Conservation (phyloP, 805 yeast genomes). For the Ogataea angusta region DNA sequence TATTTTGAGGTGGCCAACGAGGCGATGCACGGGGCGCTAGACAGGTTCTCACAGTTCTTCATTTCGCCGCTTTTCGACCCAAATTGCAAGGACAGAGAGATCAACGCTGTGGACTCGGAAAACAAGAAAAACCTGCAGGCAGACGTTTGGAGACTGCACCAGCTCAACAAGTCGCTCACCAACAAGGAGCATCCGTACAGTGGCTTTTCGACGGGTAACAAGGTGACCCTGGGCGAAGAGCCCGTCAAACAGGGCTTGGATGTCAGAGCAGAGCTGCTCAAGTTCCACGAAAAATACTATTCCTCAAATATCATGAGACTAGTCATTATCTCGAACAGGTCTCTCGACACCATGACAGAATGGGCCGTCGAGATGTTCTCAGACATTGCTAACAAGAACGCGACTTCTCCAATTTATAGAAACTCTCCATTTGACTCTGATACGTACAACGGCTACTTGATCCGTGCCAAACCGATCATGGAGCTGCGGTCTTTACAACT, state of each 20-base stretch:
- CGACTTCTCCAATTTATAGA: conserved; percentile 43
- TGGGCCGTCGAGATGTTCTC: conserved; percentile 72
- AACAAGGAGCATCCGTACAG: conserved; percentile 78
- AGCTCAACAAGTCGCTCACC: conserved; percentile 71
- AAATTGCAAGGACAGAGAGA: conserved; percentile 84
- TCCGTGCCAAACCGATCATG: conserved; percentile 78
- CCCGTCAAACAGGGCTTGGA: conserved; percentile 63
- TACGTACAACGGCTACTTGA: conserved; percentile 49
- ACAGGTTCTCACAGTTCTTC: conserved; percentile 90
- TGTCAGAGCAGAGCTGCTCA: conserved; percentile 76
- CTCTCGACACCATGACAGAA: conserved; percentile 61
- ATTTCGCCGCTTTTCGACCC: conserved; percentile 73
- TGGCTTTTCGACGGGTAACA: conserved; percentile 89
- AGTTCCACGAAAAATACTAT: conserved; percentile 68
- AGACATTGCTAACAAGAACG: conserved; percentile 51
- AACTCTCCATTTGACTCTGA: conserved; percentile 45
- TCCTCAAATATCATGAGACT: conserved; percentile 88
- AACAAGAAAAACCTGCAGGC: conserved; percentile 90
- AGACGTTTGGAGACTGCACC: conserved; percentile 86
- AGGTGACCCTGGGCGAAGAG: conserved; percentile 61
- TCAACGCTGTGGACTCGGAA: conserved; percentile 93
- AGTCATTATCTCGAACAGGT: conserved; percentile 79
- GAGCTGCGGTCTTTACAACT: conserved; percentile 67
- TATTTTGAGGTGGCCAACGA: conserved; percentile 80
- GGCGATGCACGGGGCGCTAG: conserved; percentile 81